These are phyloP conservation scores for Cryphonectria parasitica DNA, from an alignment of 2,329 filamentous ascomycete species.

Conservation along the genomic window DNA sequence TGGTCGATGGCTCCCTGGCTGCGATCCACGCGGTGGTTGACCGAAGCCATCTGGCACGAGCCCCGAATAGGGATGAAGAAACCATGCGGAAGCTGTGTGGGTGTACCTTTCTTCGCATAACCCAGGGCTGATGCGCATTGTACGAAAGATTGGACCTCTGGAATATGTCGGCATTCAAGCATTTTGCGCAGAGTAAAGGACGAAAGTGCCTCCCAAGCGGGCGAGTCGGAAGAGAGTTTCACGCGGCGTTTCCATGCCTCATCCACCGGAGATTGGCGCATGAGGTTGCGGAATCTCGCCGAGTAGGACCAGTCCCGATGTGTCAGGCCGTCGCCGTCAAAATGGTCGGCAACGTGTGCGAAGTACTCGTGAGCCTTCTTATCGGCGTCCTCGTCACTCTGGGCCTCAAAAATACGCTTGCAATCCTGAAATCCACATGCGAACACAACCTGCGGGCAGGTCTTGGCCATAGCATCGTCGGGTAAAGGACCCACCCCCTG, in stretches of 20 bases:
- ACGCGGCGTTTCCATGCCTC: conserved; percentile 45
- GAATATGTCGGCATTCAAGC: conserved; percentile 50
- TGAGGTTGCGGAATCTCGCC: conserved; percentile 49
- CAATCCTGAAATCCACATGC: conserved; percentile 54
- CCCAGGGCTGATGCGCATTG: conserved; percentile 44
- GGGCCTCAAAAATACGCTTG: conserved; percentile 48
- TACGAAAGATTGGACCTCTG: conserved; percentile 44
- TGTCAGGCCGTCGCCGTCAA: conserved; percentile 45
- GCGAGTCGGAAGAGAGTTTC: conserved; percentile 39
- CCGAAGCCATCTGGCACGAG: conserved; percentile 29
- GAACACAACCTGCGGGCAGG: conserved; percentile 53
- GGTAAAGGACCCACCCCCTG: conserved; percentile 40
- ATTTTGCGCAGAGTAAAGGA: conserved; percentile 48
- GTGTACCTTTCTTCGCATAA: conserved; percentile 27
- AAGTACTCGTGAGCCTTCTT: conserved; percentile 50
- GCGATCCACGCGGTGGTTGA: conserved; percentile 27
- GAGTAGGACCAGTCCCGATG: conserved; percentile 50
- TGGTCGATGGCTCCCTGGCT: conserved; percentile 26
- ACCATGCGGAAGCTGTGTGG: conserved; percentile 22
- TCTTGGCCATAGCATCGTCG: conserved; percentile 46
- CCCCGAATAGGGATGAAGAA: conserved; percentile 35
- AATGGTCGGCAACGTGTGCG: conserved; percentile 51
- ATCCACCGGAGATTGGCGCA: conserved; percentile 45
- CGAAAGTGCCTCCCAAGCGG: conserved; percentile 48
- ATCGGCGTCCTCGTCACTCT: conserved; percentile 44